These are phyloP conservation scores for Pyrenopolyporus hunteri DNA, from an alignment of 495 filamentous ascomycete genomes.

Conservation along the genomic window DNA sequence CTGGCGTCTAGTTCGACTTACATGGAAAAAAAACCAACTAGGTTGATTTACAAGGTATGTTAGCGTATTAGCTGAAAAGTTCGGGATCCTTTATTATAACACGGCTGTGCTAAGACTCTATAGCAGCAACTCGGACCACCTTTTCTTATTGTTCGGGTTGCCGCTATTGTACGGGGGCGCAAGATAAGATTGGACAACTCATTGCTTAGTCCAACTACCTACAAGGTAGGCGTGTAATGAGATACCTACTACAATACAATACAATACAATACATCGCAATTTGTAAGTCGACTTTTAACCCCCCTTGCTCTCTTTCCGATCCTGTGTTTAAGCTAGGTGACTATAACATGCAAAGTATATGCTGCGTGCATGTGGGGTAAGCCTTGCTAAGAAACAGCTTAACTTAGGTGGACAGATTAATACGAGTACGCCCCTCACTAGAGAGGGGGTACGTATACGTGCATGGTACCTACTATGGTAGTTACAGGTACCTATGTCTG, in stretches of 20 bases:
- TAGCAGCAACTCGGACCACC: conserved; percentile 20
- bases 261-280: no score
- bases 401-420: conserved; percentile 2
- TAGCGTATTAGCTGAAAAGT: no score
- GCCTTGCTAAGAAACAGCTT: not conserved
- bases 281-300: no score
- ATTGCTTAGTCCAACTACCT: conserved; percentile 6
- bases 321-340: conserved; percentile 4
- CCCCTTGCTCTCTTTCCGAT: conserved; percentile 22
- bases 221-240: no score
- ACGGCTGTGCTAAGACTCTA: conserved; percentile 25
- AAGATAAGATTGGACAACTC: conserved; percentile 27
- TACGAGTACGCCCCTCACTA: conserved; percentile 29
- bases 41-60: no score
- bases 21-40: conserved; percentile 12
- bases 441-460: not conserved
- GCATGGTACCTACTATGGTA: not conserved
- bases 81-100: conserved; percentile 20
- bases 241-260: no score
- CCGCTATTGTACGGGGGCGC: conserved; percentile 18
- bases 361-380: conserved; percentile 9
- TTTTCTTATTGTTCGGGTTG: conserved; percentile 19
- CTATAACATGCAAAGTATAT: not conserved
- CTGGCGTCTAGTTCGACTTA: conserved; percentile 15
- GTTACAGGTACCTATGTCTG: not conserved